phyloP scores from a whole-genome alignment of 1,284 basidiomycete genomes.

The Trametes sp. region DNA sequence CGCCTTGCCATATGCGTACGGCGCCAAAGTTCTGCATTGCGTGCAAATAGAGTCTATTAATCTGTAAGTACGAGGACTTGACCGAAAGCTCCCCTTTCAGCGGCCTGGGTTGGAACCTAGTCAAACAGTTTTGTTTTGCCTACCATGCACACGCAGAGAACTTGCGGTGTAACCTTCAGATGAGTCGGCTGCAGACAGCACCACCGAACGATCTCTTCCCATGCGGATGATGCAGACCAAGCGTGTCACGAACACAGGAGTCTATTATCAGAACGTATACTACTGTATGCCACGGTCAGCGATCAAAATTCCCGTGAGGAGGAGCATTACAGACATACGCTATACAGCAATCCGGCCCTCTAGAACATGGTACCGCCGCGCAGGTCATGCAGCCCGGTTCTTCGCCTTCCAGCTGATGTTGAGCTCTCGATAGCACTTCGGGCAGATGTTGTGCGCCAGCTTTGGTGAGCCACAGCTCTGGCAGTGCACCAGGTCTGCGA shows the following conservation, averaged over 20 bases:
- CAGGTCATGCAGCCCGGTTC: constrained; percentile 17
- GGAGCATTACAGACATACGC: constrained; percentile 9
- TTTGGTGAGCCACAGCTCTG: constrained; percentile 92
- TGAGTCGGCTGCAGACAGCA: too few species aligned
- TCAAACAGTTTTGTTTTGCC: too few species aligned
- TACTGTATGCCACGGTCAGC: not conserved
- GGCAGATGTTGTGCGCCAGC: constrained; percentile 90
- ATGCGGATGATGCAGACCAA: not conserved
- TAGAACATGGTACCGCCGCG: not conserved
- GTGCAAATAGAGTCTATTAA: too few species aligned
- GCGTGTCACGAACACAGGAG: not conserved
- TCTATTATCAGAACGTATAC: constrained; percentile 12
- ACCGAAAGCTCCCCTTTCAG: too few species aligned
- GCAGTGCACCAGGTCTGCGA: constrained; percentile 88
- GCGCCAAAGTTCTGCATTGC: too few species aligned
- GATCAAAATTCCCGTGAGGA: too few species aligned
- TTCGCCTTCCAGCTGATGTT: constrained; percentile 68
- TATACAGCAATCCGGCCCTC: constrained; percentile 11
- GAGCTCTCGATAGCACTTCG: constrained; percentile 84
- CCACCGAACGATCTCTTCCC: not conserved
- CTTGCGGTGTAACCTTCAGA: too few species aligned
- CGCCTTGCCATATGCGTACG: too few species aligned
- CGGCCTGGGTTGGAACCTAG: too few species aligned
- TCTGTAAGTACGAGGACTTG: too few species aligned
- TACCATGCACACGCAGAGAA: too few species aligned